Base-by-base conservation (phyloP, 176 grass and related monocot species). In the Cymbopogon citratus region DNA sequence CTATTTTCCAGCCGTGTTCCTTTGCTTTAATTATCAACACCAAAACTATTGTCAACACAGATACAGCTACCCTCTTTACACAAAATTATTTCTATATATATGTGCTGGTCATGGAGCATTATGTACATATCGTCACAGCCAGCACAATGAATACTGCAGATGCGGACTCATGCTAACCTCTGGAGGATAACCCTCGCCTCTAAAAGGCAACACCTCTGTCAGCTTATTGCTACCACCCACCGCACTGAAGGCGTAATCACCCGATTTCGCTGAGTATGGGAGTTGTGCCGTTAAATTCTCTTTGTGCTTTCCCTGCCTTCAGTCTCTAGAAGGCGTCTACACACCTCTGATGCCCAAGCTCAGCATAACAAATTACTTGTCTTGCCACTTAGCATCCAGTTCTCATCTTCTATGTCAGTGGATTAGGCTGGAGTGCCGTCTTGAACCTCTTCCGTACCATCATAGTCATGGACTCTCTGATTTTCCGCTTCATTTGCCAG, bases 21-120 rank as follows among this genome's bases (percentile, higher is more conserved):
- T 11, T 66, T 61, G 31, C 64, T 69, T 85, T 44, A 77, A 66
- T 69, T 77, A 81, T 56, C 39, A 80, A 85, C 23, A 63, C 63
- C 45, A 85, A 85, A 85, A 74, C 69, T 64, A 70, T 70, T 45
- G 34, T 45, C 39, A 76, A 63, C 73, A 83, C 28, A 56, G 51
- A 49, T 25, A 31, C 33, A 51, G 39, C 84, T 86, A 89, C 61
- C 25, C 69, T 69, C 67, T 90, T 79, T 86, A 86, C 88, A 86
- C 19, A 73, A 54, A 57, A 83, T 74, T 69, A 90, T 74, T 86
- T 73, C 60, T 86, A 79, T 90, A 78, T 86, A 79, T 90, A 78
- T 83, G 67, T 74, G 74, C 78, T 80, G 44, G 45, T 10, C 27
- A 63, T 33, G 61, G 61, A 49, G 38, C 56, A 78, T 52, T 90